A percentile compares a stretch with the other conserved stretches of the same genome.
These are phyloP conservation scores for Lichtheimia corymbifera DNA, from an alignment of 371 early-diverging fungal genomes.

Conservation along the genomic window DNA sequence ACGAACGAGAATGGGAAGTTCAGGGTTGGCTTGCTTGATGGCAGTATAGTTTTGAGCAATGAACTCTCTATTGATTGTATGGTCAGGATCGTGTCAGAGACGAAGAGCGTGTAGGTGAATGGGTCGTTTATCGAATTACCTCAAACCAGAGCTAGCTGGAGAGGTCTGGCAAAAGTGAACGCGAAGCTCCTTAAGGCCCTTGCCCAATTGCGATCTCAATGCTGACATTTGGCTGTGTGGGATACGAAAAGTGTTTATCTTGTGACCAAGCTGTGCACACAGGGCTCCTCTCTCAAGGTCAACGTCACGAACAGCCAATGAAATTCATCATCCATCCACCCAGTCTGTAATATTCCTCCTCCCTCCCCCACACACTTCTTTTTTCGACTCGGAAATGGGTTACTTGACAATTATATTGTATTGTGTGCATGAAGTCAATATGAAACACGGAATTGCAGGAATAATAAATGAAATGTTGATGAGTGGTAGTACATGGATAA, in stretches of 20 bases:
- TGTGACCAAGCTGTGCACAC: too few relatives aligned
- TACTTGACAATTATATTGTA: constrained; percentile 4
- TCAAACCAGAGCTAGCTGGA: constrained; percentile 81
- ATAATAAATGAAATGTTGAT: constrained; percentile 14
- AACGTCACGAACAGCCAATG: too few relatives aligned
- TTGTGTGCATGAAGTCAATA: constrained; percentile 72
- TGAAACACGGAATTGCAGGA: constrained; percentile 90
- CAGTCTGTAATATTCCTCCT: too few relatives aligned
- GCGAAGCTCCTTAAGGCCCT: constrained; percentile 85
- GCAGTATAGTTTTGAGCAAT: constrained; percentile 76
- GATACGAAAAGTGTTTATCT: background rate
- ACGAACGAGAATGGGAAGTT: constrained; percentile 87
- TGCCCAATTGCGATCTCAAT: constrained; percentile 52
- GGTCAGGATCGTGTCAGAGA: background rate
- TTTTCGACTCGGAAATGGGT: too few relatives aligned
- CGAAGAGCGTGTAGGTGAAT: background rate
- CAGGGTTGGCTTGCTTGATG: constrained; percentile 85
- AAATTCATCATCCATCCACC: too few relatives aligned
- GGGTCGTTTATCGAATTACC: constrained; percentile 51
- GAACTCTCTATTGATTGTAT: constrained; percentile 67
- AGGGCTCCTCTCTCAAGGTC: too few relatives aligned
- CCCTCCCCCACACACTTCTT: too few relatives aligned
- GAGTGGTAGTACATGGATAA: background rate
- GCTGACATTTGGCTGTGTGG: constrained; percentile 35
- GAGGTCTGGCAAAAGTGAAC: constrained; percentile 88